These are phyloP conservation scores for Pleurotus tuoliensis DNA, from an alignment of 768 basidiomycete species.

Conservation along the genomic window DNA sequence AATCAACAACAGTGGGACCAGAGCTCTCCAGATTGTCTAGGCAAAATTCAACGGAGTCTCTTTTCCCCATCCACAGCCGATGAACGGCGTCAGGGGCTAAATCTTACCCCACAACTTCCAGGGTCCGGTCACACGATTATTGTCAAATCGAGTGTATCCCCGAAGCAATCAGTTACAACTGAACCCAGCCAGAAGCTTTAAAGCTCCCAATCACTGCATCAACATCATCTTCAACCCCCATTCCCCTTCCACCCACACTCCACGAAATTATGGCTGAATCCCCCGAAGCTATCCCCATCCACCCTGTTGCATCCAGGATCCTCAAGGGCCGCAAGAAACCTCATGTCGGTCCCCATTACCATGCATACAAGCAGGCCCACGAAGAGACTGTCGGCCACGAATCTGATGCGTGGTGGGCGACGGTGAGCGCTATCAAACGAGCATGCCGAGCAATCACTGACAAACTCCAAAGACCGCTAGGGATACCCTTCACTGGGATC, in stretches of 20 bases:
- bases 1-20: neutral
- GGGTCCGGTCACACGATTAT: slow-evolving; percentile 5
- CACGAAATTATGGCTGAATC: slow-evolving; percentile 35
- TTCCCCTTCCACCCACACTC: neutral
- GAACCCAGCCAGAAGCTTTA: neutral
- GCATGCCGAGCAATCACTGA: neutral
- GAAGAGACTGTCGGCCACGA: slow-evolving; percentile 67
- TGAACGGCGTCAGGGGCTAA: slow-evolving; percentile 1
- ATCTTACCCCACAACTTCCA: slow-evolving; percentile 2
- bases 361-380: slow-evolving; percentile 71
- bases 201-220: slow-evolving; percentile 2
- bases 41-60: neutral
- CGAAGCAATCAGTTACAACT: slow-evolving; percentile 3
- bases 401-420: slow-evolving; percentile 86
- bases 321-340: slow-evolving; percentile 58
- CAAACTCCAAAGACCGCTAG: slow-evolving; percentile 50
- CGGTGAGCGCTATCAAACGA: slow-evolving; percentile 40
- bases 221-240: neutral
- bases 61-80: neutral
- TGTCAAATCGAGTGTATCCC: neutral
- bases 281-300: slow-evolving; percentile 33
- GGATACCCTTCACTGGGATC: slow-evolving; percentile 81
- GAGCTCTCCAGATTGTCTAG: neutral
- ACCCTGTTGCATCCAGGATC: slow-evolving; percentile 78
- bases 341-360: slow-evolving; percentile 75